phyloP scores from a whole-genome alignment of 305 asterid genomes.

The Fraxinus platypoda region DNA sequence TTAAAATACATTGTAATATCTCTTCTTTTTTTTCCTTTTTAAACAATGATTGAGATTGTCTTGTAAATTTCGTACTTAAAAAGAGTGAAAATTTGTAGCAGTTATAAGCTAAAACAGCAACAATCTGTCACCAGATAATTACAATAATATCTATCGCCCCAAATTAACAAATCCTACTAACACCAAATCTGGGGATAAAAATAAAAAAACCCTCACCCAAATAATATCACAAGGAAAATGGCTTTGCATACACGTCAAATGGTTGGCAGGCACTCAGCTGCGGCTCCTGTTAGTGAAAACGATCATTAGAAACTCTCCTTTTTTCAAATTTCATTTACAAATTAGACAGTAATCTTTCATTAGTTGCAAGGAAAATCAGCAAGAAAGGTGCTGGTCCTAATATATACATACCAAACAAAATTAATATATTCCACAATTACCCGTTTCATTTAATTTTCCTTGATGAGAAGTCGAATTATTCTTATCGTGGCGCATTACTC shows the following conservation, averaged over 20 bases:
- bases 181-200: neutral
- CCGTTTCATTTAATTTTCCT: neutral
- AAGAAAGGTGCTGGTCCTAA: neutral
- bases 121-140: neutral
- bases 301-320: slow-evolving; percentile 4
- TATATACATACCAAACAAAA: neutral
- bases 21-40: too few species aligned
- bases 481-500: neutral
- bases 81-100: neutral
- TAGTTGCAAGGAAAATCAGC: neutral
- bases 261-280: slow-evolving; percentile 73
- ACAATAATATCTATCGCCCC: neutral
- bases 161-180: slow-evolving; percentile 11
- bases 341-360: neutral
- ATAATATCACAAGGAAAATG: slow-evolving; percentile 59
- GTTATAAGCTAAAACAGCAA: neutral
- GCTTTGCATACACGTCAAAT: slow-evolving; percentile 75
- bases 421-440: neutral
- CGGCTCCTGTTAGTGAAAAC: slow-evolving; percentile 63
- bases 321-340: neutral
- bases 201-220: neutral
- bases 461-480: neutral
- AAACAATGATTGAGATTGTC: too few species aligned
- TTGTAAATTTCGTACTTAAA: too few species aligned
- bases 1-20: too few species aligned